Base-by-base conservation (phyloP, 805 yeast genomes). In the Candida endomychidarum region DNA sequence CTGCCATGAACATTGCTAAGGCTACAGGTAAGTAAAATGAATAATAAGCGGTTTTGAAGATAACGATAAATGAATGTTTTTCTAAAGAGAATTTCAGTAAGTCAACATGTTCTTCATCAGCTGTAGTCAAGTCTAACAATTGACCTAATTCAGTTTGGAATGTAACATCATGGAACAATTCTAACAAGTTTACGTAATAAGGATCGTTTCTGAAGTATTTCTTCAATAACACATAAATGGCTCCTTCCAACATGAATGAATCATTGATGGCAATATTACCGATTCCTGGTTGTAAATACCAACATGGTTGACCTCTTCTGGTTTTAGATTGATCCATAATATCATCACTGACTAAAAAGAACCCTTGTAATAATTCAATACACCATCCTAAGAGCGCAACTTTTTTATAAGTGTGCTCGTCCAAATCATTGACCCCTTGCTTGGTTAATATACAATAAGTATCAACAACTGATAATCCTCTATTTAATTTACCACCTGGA, bases 91-190 rank as follows among this genome's bases (percentile, higher is more conserved):
- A 93, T 65, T 87, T 88, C 61, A 75, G 70, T 54, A 93, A 75
- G 64, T 93, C 97, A 44, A 93, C 96, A 46, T 74, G 76, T 58
- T 91, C 96, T 66, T 93, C 98, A 48, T 96, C 98, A 15, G 99
- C 98, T 38, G 99, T 93, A 62, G 90, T 86, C 55, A 93, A 77
- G 64, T 93, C 99, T 52, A 93, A 72, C 57, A 91, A 75, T 72
- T 93, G 99, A 52, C 99, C 99, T 57, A 91, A 75, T 65, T 93
- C 99, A 9, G 99, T 93, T 70, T 89, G 95, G 79, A 91, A 88
- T 23, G 99, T 91, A 42, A 89, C 91, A 61, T 91, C 98, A 61
- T 93, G 99, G 80, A 90, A 89, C 54, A 93, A 75, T 63, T 93
- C 99, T 50, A 93, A 65, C 46, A 93, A 73, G 56, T 93, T 96